Percentiles rank a stretch among this genome's conserved stretches.
Evolutionary conservation across 2,329 filamentous ascomycete species (phyloP).

Genomic region (Proliferodiscus dingleyae): DNA sequence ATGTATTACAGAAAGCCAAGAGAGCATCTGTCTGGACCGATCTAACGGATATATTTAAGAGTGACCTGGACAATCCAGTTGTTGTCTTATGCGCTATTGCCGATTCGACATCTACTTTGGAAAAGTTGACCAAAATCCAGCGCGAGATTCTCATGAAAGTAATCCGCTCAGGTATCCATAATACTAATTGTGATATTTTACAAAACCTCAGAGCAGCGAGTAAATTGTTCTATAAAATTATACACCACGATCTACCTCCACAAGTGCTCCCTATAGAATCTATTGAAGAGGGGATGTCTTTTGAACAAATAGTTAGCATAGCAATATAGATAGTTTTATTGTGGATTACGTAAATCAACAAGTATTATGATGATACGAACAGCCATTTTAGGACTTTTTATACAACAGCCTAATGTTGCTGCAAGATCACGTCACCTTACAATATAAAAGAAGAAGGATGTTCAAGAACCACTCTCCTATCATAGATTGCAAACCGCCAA

Average conservation of each 20-base stretch:
- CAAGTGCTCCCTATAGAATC: conserved; percentile 14
- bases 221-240: conserved; percentile 11
- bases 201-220: conserved; percentile 14
- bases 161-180: conserved; percentile 12
- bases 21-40: conserved; percentile 14
- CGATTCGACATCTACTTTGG: conserved; percentile 12
- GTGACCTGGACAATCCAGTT: conserved; percentile 8
- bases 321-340: conserved; percentile 6
- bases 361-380: too few relatives aligned
- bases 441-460: too few relatives aligned
- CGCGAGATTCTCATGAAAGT: conserved; percentile 10
- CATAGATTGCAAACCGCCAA: too few relatives aligned
- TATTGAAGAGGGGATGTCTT: conserved; percentile 11
- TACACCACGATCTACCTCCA: conserved; percentile 12
- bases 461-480: too few relatives aligned
- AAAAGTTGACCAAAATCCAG: conserved; percentile 11
- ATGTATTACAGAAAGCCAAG: conserved; percentile 8
- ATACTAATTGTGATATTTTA: conserved; percentile 13
- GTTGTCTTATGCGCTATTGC: conserved; percentile 12
- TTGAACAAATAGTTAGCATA: conserved; percentile 15
- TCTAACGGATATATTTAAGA: conserved; percentile 12
- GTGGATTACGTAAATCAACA: too few relatives aligned
- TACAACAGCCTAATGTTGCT: too few relatives aligned
- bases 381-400: too few relatives aligned
- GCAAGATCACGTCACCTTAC: too few relatives aligned